Evolutionary conservation across 1,139 yeast species (phyloP), one percentile per base, ranked within the genome.

Genomic region (Pichia norvegensis): DNA sequence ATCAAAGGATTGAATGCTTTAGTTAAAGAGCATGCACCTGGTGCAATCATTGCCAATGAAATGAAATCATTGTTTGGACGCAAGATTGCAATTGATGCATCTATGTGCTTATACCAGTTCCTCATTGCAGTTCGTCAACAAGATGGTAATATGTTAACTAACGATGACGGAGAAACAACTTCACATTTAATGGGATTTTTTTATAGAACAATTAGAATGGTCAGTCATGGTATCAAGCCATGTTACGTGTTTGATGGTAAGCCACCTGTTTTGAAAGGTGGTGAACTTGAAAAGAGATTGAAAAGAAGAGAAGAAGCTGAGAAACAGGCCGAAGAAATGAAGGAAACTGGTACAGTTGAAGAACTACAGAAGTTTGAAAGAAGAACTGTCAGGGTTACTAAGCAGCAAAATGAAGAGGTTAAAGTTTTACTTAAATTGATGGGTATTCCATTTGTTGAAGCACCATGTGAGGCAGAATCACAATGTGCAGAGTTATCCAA

Each of bases 401-500:
- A 77, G 49, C 92, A 87, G 55, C 98, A 94, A 56, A 92, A 90
- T 58, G 97, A 86, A 33, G 98, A 94, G 59, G 97, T 96, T 19
- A 86, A 87, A 62, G 72, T 75, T 53, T 67, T 92, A 49, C 69
- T 92, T 47, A 76, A 71, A 46, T 68, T 90, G 38, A 92, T 92
- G 99, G 99, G 99, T 2, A 84, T 92, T 38, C 99, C 99, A 1
- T 86, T 70, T 57, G 84, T 92, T 8, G 79, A 81, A 47, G 97
- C 98, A 0, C 98, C 99, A 1, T 84, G 96, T 63, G 99, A 92
- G 65, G 99, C 99, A 0, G 99, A 92, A 63, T 96, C 98, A 0
- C 97, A 92, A 60, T 92, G 98, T 69, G 98, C 98, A 0, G 95
- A 81, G 54, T 68, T 92, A 47, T 97, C 97, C 2, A 77, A 79